Conservation (phyloP, 2,329 filamentous ascomycete genomes). For the Diatrype stigma region DNA sequence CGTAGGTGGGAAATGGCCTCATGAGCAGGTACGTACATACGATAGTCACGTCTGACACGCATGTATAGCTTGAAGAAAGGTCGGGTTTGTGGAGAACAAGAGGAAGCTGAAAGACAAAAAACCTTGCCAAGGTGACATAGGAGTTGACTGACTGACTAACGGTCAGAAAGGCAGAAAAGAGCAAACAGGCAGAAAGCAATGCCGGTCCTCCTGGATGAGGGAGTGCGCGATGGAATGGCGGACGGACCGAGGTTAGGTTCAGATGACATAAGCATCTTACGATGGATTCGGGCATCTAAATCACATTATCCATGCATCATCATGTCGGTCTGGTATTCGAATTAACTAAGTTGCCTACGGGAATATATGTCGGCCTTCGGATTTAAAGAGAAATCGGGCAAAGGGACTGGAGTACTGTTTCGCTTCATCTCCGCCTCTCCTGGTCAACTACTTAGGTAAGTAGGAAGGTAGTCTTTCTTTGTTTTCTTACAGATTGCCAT, state of each 20-base stretch:
- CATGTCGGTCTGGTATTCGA: background rate
- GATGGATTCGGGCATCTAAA: background rate
- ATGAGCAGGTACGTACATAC: too few relatives aligned
- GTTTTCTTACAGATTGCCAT: constrained; percentile 33
- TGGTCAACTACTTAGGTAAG: background rate
- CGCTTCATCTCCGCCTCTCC: background rate
- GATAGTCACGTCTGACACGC: too few relatives aligned
- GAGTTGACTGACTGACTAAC: too few relatives aligned
- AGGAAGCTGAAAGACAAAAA: too few relatives aligned
- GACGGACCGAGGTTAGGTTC: background rate
- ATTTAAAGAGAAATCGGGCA: background rate
- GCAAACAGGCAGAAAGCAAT: too few relatives aligned
- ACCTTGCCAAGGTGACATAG: too few relatives aligned
- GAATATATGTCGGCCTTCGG: background rate
- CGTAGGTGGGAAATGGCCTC: too few relatives aligned
- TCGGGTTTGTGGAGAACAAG: too few relatives aligned
- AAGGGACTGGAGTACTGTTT: background rate
- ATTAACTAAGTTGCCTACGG: background rate
- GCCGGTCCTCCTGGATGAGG: too few relatives aligned
- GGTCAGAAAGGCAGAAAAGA: too few relatives aligned
- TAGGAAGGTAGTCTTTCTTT: background rate
- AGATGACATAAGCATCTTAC: background rate
- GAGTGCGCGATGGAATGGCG: too few relatives aligned
- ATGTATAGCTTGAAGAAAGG: too few relatives aligned
- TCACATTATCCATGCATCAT: background rate